A percentile compares a stretch with the other conserved stretches of the same genome.
Conservation (phyloP, 139 green algal genomes). For the Tetradesmus lagerheimii region DNA sequence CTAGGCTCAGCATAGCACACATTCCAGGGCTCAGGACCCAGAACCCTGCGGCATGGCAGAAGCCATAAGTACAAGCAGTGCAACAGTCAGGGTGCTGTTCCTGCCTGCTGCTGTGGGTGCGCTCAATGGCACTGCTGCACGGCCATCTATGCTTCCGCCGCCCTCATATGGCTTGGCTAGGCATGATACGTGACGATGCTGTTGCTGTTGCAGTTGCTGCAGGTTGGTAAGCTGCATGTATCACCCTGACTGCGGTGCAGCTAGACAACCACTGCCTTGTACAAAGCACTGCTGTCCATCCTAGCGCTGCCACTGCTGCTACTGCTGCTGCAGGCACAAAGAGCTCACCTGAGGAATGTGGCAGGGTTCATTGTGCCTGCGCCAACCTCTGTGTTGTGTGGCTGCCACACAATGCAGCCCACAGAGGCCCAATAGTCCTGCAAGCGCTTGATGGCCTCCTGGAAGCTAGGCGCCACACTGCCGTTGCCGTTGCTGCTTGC, state of each 20-base stretch:
- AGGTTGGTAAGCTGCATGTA: too few relatives aligned
- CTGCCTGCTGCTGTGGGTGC: neutral
- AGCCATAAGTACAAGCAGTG: neutral
- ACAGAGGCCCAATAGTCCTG: slow-evolving; percentile 92
- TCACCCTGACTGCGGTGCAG: too few relatives aligned
- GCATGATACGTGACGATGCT: too few relatives aligned
- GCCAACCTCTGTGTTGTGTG: slow-evolving; percentile 96
- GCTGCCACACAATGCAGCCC: slow-evolving; percentile 93
- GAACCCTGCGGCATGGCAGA: slow-evolving; percentile 64
- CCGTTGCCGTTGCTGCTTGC: slow-evolving; percentile 27
- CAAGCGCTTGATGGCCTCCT: slow-evolving; percentile 91
- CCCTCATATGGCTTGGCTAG: too few relatives aligned
- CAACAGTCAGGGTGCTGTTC: neutral
- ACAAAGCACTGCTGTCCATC: too few relatives aligned
- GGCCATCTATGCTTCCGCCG: too few relatives aligned
- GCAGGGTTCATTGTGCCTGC: slow-evolving; percentile 99
- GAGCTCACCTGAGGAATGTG: slow-evolving; percentile 90
- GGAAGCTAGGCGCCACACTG: slow-evolving; percentile 84
- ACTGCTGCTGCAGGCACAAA: neutral
- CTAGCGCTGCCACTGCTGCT: neutral
- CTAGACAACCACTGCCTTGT: too few relatives aligned
- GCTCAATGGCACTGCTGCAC: too few relatives aligned
- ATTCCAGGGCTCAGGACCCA: slow-evolving; percentile 96
- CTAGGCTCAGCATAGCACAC: slow-evolving; percentile 96
- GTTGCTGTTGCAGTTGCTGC: too few relatives aligned